Conservation (phyloP, 2,329 filamentous ascomycete genomes). For the Neofusicoccum ribis region DNA sequence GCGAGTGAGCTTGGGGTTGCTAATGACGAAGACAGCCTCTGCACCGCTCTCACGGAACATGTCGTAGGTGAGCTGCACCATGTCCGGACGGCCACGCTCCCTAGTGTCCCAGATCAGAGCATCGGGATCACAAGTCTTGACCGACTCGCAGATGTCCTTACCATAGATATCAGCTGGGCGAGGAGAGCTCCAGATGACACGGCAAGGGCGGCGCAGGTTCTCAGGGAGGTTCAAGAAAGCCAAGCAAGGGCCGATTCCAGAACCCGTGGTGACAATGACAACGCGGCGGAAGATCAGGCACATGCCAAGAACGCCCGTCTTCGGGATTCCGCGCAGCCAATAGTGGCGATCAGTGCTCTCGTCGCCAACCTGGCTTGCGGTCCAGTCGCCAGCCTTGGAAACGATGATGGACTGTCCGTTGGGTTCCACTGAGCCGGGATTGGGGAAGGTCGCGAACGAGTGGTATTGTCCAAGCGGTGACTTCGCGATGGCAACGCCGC, state of each 20-base stretch:
- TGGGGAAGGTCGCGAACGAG: conserved; percentile 40
- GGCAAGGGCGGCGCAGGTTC: conserved; percentile 39
- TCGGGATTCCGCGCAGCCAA: conserved; percentile 33
- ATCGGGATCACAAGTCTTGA: conserved; percentile 59
- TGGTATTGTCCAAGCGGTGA: conserved; percentile 37
- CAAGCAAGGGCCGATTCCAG: conserved; percentile 42
- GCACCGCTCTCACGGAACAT: conserved; percentile 49
- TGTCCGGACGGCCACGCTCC: conserved; percentile 59
- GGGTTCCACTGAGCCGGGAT: conserved; percentile 24
- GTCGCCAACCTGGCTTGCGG: conserved; percentile 21
- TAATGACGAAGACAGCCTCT: conserved; percentile 73
- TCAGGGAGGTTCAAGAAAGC: conserved; percentile 54
- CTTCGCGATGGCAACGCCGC: conserved; percentile 32
- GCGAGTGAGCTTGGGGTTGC: conserved; percentile 67
- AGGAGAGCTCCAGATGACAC: conserved; percentile 70
- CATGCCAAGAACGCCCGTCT: conserved; percentile 34
- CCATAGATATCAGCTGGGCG: conserved; percentile 65
- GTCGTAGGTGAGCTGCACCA: conserved; percentile 57
- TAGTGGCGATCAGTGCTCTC: conserved; percentile 31
- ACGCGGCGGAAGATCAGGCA: conserved; percentile 32
- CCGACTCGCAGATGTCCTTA: conserved; percentile 53
- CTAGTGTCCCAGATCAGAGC: conserved; percentile 70
- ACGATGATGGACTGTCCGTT: conserved; percentile 33
- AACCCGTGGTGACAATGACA: conserved; percentile 37
- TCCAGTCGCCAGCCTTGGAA: conserved; percentile 40